Conservation (phyloP, 495 filamentous ascomycete species). For the Neurospora hispaniola region DNA sequence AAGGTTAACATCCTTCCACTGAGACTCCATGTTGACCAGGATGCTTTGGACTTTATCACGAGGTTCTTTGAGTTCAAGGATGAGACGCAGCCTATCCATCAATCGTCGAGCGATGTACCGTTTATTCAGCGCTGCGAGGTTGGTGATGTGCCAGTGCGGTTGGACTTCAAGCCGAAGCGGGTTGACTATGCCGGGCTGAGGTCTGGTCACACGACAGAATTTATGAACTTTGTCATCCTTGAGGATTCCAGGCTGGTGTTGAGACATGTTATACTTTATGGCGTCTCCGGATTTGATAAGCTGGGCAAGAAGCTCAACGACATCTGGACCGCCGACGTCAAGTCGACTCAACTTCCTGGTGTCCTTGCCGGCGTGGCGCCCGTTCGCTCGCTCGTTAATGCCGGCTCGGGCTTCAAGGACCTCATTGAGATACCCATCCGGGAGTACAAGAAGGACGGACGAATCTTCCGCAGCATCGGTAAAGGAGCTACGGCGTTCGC, state of each 20-base stretch:
- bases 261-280: constrained; percentile 83
- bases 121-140: constrained; percentile 89
- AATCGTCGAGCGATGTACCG: constrained; percentile 57
- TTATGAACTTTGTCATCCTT: constrained; percentile 97
- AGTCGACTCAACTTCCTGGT: constrained; percentile 75
- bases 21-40: constrained; percentile 92
- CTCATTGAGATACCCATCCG: constrained; percentile 79
- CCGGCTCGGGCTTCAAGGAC: constrained; percentile 75
- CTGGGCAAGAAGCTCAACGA: constrained; percentile 83
- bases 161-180: constrained; percentile 97
- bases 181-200: constrained; percentile 89
- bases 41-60: constrained; percentile 93
- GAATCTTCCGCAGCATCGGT: constrained; percentile 80
- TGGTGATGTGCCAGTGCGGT: constrained; percentile 65
- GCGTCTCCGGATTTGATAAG: constrained; percentile 78
- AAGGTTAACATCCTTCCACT: constrained; percentile 79
- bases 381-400: constrained; percentile 79
- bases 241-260: constrained; percentile 82
- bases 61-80: constrained; percentile 98
- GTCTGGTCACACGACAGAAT: constrained; percentile 96
- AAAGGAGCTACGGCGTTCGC: constrained; percentile 86
- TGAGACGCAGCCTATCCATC: constrained; percentile 43
- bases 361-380: constrained; percentile 85
- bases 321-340: constrained; percentile 95
- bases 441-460: constrained; percentile 90